A percentile compares a stretch with the other conserved stretches of the same genome.
These are phyloP conservation scores for Atkinsonella hypoxylon DNA, from an alignment of 2,329 filamentous ascomycete species.

Conservation along the genomic window DNA sequence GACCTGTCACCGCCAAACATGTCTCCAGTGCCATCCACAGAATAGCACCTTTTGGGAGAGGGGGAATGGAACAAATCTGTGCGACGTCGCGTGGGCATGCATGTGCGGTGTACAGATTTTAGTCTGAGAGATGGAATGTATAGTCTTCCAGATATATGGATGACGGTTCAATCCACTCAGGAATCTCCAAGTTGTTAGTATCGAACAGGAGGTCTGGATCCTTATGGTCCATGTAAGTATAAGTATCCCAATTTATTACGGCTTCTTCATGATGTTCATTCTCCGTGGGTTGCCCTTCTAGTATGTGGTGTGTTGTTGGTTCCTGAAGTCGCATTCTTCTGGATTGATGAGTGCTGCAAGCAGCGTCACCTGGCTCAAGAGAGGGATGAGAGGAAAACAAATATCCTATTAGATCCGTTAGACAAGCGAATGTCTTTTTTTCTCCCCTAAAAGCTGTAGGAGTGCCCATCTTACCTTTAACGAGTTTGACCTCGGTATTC, in stretches of 20 bases:
- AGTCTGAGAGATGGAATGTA: slow-evolving; percentile 4
- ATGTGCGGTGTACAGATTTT: neutral
- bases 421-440: neutral
- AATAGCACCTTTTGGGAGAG: neutral
- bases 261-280: slow-evolving; percentile 8
- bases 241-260: slow-evolving; percentile 6
- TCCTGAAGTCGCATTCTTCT: slow-evolving; percentile 7
- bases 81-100: neutral
- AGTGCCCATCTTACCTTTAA: slow-evolving; percentile 7
- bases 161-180: slow-evolving; percentile 7
- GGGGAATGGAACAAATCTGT: neutral
- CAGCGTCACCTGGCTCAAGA: slow-evolving; percentile 4
- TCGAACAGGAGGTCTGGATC: slow-evolving; percentile 7
- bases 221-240: slow-evolving; percentile 5
- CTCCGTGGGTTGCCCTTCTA: slow-evolving; percentile 5
- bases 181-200: slow-evolving; percentile 3
- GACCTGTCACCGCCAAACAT: slow-evolving; percentile 3
- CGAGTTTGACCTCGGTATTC: slow-evolving; percentile 7
- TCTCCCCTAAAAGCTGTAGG: neutral
- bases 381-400: slow-evolving; percentile 6
- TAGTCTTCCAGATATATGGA: slow-evolving; percentile 6
- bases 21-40: neutral
- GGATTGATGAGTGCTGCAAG: slow-evolving; percentile 5
- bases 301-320: slow-evolving; percentile 1
- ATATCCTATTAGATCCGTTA: slow-evolving; percentile 4